phyloP scores from a whole-genome alignment of 768 basidiomycete genomes.

The Suillus spraguei region DNA sequence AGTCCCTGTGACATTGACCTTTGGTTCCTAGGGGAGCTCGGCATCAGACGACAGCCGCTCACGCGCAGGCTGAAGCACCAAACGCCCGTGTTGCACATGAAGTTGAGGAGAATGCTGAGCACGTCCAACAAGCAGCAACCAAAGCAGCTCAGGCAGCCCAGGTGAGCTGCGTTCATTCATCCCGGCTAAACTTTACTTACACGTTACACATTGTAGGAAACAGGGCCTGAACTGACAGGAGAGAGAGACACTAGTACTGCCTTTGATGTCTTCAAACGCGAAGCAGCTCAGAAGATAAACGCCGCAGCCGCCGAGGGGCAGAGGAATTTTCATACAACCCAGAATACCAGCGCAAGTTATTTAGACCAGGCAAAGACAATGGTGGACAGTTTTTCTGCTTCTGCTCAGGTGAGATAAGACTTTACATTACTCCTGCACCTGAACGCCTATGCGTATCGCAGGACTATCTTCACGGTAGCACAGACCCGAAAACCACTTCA shows the following conservation, averaged over 20 bases:
- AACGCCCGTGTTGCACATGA: slow-evolving; percentile 42
- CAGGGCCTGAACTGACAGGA: slow-evolving; percentile 36
- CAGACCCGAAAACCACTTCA: slow-evolving; percentile 26
- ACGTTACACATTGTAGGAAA: slow-evolving; percentile 26
- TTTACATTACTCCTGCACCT: not conserved
- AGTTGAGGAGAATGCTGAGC: slow-evolving; percentile 49
- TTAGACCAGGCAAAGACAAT: slow-evolving; percentile 57
- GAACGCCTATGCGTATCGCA: slow-evolving; percentile 3
- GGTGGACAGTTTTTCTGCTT: slow-evolving; percentile 43
- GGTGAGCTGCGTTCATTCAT: slow-evolving; percentile 35
- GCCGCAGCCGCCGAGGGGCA: slow-evolving; percentile 61
- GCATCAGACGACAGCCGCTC: slow-evolving; percentile 56
- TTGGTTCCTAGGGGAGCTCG: slow-evolving; percentile 32
- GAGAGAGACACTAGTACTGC: slow-evolving; percentile 32
- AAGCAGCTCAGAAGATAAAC: slow-evolving; percentile 46
- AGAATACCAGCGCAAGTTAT: slow-evolving; percentile 48
- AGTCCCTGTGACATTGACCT: not conserved
- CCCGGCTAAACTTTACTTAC: not conserved
- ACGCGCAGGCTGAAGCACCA: slow-evolving; percentile 51
- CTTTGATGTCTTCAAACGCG: slow-evolving; percentile 37
- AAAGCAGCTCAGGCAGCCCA: slow-evolving; percentile 57
- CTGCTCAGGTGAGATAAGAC: slow-evolving; percentile 43
- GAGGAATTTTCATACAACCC: slow-evolving; percentile 47
- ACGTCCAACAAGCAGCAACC: slow-evolving; percentile 46
- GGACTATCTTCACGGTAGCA: slow-evolving; percentile 6